These are phyloP conservation scores for Leccinum arenicola DNA, from an alignment of 768 basidiomycete species.

Conservation along the genomic window DNA sequence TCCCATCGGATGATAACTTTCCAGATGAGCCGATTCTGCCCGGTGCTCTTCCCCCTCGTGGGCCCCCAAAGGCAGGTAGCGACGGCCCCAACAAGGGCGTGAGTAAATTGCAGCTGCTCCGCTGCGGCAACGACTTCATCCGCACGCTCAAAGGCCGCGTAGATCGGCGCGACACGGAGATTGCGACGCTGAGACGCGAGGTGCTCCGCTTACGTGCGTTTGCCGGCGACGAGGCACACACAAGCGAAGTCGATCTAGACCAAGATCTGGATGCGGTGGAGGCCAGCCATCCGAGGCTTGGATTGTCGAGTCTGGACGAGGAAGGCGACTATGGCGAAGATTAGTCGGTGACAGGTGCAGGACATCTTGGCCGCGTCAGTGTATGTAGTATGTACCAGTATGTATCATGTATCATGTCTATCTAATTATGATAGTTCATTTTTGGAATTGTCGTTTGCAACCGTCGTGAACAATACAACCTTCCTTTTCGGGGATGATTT, in stretches of 20 bases:
- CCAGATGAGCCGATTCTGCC: conserved; percentile 77
- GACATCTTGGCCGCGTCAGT: neutral
- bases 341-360: neutral
- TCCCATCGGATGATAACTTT: conserved; percentile 70
- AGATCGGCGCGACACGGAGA: conserved; percentile 78
- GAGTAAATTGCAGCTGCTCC: conserved; percentile 87
- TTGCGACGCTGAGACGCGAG: conserved; percentile 62
- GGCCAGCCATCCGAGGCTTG: conserved; percentile 20
- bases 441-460: neutral
- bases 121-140: conserved; percentile 90
- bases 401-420: conserved; percentile 11
- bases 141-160: conserved; percentile 72
- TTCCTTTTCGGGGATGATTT: conserved; percentile 25
- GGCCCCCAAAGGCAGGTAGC: conserved; percentile 78
- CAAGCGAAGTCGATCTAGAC: conserved; percentile 27
- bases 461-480: neutral
- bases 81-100: conserved; percentile 96
- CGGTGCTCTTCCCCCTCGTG: conserved; percentile 85
- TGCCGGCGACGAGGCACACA: conserved; percentile 20
- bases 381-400: conserved; percentile 8
- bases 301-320: conserved; percentile 27
- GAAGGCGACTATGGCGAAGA: conserved; percentile 34
- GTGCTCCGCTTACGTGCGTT: conserved; percentile 54
- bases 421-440: conserved; percentile 6
- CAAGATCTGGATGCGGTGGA: conserved; percentile 31